A percentile compares a stretch with the other conserved stretches of the same genome.
These are phyloP conservation scores for Amyloporia xantha DNA, from an alignment of 768 basidiomycete genomes.

Conservation along the genomic window DNA sequence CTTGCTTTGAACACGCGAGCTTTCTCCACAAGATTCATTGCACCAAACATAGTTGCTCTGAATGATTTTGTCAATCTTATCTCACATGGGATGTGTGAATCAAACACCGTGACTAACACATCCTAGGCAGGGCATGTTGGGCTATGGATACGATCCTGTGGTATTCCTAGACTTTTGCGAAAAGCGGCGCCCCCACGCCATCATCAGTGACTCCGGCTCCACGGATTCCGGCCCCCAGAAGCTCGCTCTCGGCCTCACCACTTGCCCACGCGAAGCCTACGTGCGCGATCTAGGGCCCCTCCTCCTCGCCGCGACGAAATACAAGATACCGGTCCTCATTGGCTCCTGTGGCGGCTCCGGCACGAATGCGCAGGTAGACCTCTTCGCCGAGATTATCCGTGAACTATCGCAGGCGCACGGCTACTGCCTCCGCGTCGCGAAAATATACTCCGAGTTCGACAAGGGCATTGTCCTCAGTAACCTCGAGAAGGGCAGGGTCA, in stretches of 20 bases:
- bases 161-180: neutral
- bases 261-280: slow-evolving; percentile 2
- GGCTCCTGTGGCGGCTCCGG: slow-evolving; percentile 2
- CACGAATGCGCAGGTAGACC: slow-evolving; percentile 1
- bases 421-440: neutral
- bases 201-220: neutral
- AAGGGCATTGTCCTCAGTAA: neutral
- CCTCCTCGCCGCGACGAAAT: neutral
- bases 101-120: no score
- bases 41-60: no score
- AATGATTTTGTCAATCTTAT: no score
- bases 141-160: neutral
- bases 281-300: slow-evolving; percentile 1
- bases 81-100: neutral
- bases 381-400: neutral
- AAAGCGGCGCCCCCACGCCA: neutral
- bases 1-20: no score
- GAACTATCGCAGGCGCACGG: neutral
- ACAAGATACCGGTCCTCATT: slow-evolving; percentile 1
- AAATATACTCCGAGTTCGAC: slow-evolving; percentile 1
- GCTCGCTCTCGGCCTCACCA: neutral
- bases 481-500: neutral
- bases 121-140: neutral
- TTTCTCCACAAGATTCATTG: no score
- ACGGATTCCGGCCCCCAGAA: slow-evolving; percentile 1